A percentile compares a stretch with the other conserved stretches of the same genome.
phyloP scores from a whole-genome alignment of 305 asterid genomes.

The Ajuga reptans region DNA sequence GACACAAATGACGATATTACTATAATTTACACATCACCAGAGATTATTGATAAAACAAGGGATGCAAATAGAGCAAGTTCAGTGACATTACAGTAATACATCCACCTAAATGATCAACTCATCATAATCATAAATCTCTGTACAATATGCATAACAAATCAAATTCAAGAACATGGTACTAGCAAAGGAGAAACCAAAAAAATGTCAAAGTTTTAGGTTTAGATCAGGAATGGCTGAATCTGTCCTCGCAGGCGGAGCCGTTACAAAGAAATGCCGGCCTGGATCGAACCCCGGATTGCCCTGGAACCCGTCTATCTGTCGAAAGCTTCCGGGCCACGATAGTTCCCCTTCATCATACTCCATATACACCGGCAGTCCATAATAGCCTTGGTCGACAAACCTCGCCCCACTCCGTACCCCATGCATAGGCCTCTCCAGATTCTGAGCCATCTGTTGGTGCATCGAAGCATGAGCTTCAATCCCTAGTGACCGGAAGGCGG shows the following conservation, averaged over 20 bases:
- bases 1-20: no score
- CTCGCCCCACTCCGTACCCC: slow-evolving; percentile 48
- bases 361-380: slow-evolving; percentile 47
- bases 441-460: slow-evolving; percentile 39
- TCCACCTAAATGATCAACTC: neutral
- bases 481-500: slow-evolving; percentile 57
- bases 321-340: slow-evolving; percentile 81
- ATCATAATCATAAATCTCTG: slow-evolving; percentile 27
- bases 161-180: slow-evolving; percentile 5
- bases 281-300: slow-evolving; percentile 22
- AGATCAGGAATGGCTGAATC: slow-evolving; percentile 65
- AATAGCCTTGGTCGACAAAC: slow-evolving; percentile 54
- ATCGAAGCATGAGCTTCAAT: slow-evolving; percentile 62
- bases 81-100: neutral
- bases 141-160: slow-evolving; percentile 28
- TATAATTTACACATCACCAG: no score
- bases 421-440: slow-evolving; percentile 25
- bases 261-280: slow-evolving; percentile 38
- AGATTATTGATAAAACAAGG: no score
- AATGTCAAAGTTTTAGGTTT: slow-evolving; percentile 49
- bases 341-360: slow-evolving; percentile 55
- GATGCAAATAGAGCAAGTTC: neutral
- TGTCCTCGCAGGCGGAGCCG: slow-evolving; percentile 33
- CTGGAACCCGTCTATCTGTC: slow-evolving; percentile 46
- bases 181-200: neutral